phyloP scores from a whole-genome alignment of 352 stramenopile species.

The Phytophthora ohioensis region DNA sequence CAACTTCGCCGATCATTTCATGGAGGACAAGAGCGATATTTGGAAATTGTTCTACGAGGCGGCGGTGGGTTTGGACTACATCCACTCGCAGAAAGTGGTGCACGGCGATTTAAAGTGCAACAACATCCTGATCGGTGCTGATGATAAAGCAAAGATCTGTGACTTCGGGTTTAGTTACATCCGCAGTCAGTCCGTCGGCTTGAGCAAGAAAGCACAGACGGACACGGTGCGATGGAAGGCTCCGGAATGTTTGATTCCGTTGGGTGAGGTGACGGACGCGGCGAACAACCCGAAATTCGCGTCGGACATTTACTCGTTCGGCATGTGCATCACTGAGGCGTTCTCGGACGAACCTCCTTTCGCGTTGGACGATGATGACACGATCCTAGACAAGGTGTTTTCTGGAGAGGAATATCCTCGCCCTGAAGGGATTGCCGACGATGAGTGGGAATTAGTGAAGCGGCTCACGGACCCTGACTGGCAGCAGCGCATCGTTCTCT shows the following conservation, averaged over 20 bases:
- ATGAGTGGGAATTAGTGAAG: slow-evolving; percentile 37
- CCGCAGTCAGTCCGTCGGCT: slow-evolving; percentile 40
- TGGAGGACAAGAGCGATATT: slow-evolving; percentile 27
- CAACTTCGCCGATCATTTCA: slow-evolving; percentile 44
- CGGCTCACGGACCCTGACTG: slow-evolving; percentile 27
- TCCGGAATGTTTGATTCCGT: slow-evolving; percentile 42
- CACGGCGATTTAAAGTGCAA: slow-evolving; percentile 91
- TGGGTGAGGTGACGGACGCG: slow-evolving; percentile 18
- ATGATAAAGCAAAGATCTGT: slow-evolving; percentile 44
- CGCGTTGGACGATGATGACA: slow-evolving; percentile 35
- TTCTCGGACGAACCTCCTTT: slow-evolving; percentile 40
- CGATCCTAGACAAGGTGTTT: slow-evolving; percentile 36
- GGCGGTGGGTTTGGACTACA: slow-evolving; percentile 64
- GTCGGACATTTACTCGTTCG: slow-evolving; percentile 57
- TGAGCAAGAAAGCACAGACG: slow-evolving; percentile 38
- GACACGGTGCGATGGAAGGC: slow-evolving; percentile 47
- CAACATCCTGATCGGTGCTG: slow-evolving; percentile 77
- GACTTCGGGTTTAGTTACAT: slow-evolving; percentile 54
- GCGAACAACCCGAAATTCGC: slow-evolving; percentile 38
- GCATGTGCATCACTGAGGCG: slow-evolving; percentile 50
- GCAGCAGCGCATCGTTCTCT: slow-evolving; percentile 26
- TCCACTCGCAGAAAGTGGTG: slow-evolving; percentile 72
- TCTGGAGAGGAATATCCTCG: slow-evolving; percentile 21
- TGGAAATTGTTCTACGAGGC: slow-evolving; percentile 48
- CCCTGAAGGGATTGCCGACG: slow-evolving; percentile 29